phyloP scores from a whole-genome alignment of 1,284 basidiomycete genomes.

The Nidula niveotomentosa region DNA sequence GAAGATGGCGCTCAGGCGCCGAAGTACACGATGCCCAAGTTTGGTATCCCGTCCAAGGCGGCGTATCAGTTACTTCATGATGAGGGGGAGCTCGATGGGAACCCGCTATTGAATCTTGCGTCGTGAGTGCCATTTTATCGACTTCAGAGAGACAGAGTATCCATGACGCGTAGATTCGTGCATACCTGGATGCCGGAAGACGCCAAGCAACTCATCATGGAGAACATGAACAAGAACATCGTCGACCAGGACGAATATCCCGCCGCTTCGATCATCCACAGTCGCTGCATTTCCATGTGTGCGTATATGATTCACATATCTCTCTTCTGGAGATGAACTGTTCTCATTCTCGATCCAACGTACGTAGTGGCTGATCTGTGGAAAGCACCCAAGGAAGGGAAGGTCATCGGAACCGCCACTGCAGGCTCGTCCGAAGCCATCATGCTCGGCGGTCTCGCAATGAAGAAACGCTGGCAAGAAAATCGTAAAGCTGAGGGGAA shows the following conservation, averaged over 20 bases:
- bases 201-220: conserved; percentile 53
- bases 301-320: conserved; percentile 9
- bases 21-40: conserved; percentile 38
- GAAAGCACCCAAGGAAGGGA: conserved; percentile 59
- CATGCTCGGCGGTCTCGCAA: conserved; percentile 72
- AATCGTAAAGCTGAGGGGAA: conserved; percentile 64
- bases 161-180: conserved; percentile 34
- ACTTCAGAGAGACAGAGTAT: background rate
- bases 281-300: conserved; percentile 61
- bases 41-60: conserved; percentile 35
- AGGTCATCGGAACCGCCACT: conserved; percentile 68
- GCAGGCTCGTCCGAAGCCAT: conserved; percentile 77
- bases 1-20: conserved; percentile 33
- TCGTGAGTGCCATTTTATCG: background rate
- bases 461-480: conserved; percentile 78
- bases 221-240: conserved; percentile 68
- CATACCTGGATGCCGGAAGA: conserved; percentile 64
- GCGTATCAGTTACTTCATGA: conserved; percentile 64
- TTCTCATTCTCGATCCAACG: background rate
- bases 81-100: conserved; percentile 64
- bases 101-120: conserved; percentile 56
- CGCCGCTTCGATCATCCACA: conserved; percentile 53
- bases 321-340: conserved; percentile 1
- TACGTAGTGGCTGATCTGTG: conserved; percentile 62
- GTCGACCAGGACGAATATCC: conserved; percentile 77